Evolutionary conservation across 768 basidiomycete genomes (phyloP).

Genomic region (Pleurotus giganteus): DNA sequence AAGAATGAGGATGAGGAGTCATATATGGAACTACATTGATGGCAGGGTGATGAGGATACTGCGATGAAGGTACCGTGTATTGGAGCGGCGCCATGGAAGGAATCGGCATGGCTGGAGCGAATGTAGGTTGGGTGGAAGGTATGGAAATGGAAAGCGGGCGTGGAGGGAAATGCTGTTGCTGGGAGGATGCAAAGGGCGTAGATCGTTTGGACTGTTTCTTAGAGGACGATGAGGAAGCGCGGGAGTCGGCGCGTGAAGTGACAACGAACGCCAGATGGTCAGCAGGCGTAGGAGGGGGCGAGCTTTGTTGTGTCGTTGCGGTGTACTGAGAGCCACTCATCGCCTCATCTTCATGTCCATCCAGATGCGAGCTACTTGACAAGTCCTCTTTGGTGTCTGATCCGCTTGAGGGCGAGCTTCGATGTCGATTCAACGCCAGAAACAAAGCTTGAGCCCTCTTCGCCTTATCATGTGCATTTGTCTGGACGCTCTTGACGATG

Average conservation of each 20-base stretch:
- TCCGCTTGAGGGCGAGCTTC: slow-evolving; percentile 12
- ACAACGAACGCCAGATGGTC: neutral
- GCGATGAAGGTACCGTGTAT: neutral
- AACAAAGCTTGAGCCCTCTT: slow-evolving; percentile 41
- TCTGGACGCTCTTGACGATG: neutral
- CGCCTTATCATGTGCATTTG: slow-evolving; percentile 27
- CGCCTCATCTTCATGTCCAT: neutral
- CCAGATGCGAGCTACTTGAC: neutral
- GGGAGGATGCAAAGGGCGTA: neutral
- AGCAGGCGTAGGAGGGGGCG: neutral
- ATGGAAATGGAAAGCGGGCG: neutral
- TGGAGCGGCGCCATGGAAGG: neutral
- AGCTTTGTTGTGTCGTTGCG: neutral
- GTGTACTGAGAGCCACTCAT: neutral
- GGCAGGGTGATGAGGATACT: neutral
- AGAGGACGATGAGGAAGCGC: slow-evolving; percentile 4
- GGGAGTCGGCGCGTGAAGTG: slow-evolving; percentile 11
- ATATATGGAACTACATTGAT: neutral
- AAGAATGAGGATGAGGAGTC: neutral
- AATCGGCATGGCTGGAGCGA: neutral
- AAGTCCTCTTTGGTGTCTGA: slow-evolving; percentile 13
- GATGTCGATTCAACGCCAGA: slow-evolving; percentile 36
- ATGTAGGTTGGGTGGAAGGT: neutral
- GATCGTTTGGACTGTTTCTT: neutral
- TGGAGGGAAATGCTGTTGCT: neutral